Conservation (phyloP, 768 basidiomycete genomes). For the Lactarius akahatsu region DNA sequence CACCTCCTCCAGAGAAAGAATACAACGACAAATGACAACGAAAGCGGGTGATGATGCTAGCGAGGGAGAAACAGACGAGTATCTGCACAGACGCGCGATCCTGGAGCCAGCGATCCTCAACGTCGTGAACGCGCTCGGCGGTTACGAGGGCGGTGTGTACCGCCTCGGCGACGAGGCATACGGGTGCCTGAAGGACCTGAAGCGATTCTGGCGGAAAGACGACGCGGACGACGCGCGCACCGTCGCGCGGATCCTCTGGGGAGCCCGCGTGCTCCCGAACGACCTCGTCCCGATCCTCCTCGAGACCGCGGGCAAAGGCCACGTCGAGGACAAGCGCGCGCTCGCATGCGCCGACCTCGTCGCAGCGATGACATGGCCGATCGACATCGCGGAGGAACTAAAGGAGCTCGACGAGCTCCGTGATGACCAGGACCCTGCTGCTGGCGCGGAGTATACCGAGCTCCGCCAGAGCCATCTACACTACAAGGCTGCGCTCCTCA, state of each 20-base stretch:
- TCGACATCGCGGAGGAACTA: constrained; percentile 91
- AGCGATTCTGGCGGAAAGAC: constrained; percentile 94
- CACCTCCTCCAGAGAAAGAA: not conserved
- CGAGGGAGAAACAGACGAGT: constrained; percentile 34
- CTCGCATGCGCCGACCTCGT: constrained; percentile 85
- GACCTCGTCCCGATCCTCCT: constrained; percentile 87
- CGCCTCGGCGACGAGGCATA: constrained; percentile 77
- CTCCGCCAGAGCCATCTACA: constrained; percentile 76
- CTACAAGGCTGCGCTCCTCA: constrained; percentile 83
- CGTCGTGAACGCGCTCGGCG: constrained; percentile 81
- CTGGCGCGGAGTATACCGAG: constrained; percentile 85
- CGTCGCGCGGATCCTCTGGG: constrained; percentile 89
- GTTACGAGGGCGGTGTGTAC: constrained; percentile 64
- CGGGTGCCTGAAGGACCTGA: constrained; percentile 90
- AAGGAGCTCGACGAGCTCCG: constrained; percentile 89
- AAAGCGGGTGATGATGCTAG: constrained; percentile 30
- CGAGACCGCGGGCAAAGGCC: constrained; percentile 73
- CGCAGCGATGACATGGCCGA: constrained; percentile 99
- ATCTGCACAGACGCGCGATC: constrained; percentile 48
- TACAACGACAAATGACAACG: not conserved
- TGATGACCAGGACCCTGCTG: constrained; percentile 72
- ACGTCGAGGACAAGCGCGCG: constrained; percentile 79
- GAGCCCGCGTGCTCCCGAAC: constrained; percentile 79
- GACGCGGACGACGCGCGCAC: constrained; percentile 97
- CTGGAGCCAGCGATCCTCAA: constrained; percentile 67